phyloP scores from a whole-genome alignment of 1,284 basidiomycete species.

The Ustilago trichophora region DNA sequence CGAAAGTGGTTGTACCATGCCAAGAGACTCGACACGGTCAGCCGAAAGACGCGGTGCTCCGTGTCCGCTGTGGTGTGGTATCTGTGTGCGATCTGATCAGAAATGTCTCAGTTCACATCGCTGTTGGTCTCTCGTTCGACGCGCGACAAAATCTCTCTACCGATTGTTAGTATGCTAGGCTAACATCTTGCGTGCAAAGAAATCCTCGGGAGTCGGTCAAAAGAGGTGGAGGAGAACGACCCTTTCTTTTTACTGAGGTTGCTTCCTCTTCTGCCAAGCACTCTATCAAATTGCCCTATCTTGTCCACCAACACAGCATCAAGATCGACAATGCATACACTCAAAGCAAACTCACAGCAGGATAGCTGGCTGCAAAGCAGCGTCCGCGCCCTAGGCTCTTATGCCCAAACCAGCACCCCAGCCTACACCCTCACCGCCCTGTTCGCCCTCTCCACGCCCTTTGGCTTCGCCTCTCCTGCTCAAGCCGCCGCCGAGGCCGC shows the following conservation, averaged over 20 bases:
- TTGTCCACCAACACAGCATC: background rate
- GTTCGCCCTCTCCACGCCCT: conserved; percentile 50
- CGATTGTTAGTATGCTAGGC: background rate
- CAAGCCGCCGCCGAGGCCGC: conserved; percentile 42
- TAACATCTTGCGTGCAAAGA: too few relatives aligned
- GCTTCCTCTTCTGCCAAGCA: too few relatives aligned
- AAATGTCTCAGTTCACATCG: conserved; percentile 13
- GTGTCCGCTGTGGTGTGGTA: conserved; percentile 1
- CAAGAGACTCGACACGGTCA: too few relatives aligned
- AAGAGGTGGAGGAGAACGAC: too few relatives aligned
- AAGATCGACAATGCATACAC: conserved; percentile 1
- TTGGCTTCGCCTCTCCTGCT: conserved; percentile 47
- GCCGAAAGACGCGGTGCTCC: conserved; percentile 13
- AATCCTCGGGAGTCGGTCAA: too few relatives aligned
- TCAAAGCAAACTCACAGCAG: background rate
- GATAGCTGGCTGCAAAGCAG: conserved; percentile 25
- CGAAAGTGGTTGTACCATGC: too few relatives aligned
- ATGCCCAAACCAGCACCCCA: conserved; percentile 35
- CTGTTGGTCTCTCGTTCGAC: conserved; percentile 24
- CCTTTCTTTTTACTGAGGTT: too few relatives aligned
- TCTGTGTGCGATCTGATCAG: background rate
- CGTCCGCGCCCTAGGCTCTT: conserved; percentile 24
- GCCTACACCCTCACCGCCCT: conserved; percentile 46
- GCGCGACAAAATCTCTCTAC: background rate
- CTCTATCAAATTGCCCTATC: too few relatives aligned